A percentile compares a stretch with the other conserved stretches of the same genome.
These are phyloP conservation scores for Neospora caninum DNA, from an alignment of 169 alveolate species.

Conservation along the genomic window DNA sequence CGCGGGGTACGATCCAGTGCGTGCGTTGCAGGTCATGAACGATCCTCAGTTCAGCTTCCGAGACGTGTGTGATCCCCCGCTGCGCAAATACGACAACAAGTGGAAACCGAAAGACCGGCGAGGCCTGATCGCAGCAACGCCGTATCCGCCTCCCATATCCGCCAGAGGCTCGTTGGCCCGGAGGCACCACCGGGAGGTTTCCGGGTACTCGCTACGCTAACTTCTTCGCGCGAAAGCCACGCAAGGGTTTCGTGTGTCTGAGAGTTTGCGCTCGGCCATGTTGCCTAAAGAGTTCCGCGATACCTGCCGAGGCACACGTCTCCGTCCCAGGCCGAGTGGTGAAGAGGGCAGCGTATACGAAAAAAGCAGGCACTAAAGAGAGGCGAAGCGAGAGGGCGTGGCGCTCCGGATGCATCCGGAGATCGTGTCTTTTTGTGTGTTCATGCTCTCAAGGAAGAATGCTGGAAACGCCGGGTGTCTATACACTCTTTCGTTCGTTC, in stretches of 20 bases:
- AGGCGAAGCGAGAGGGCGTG: no score
- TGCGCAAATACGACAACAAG: constrained; percentile 84
- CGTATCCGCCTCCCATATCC: constrained; percentile 68
- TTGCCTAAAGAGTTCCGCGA: not conserved
- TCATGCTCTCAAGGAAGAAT: no score
- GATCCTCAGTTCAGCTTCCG: constrained; percentile 83
- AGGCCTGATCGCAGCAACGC: constrained; percentile 79
- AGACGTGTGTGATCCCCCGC: constrained; percentile 87
- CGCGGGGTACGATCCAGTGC: constrained; percentile 86
- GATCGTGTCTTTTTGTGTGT: no score
- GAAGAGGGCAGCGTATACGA: no score
- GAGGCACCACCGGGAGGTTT: constrained; percentile 60
- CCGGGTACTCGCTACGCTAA: constrained; percentile 62
- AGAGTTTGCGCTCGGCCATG: not conserved
- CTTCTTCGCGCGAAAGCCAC: not conserved
- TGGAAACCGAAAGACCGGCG: constrained; percentile 88
- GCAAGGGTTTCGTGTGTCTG: not conserved
- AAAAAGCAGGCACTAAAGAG: no score
- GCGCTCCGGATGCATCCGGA: no score
- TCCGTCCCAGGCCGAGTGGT: no score
- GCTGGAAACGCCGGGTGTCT: no score
- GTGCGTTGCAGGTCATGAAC: constrained; percentile 82
- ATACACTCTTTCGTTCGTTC: no score
- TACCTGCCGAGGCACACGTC: no score
- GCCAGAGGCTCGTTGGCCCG: constrained; percentile 59